Evolutionary conservation across 2,329 filamentous ascomycete genomes (phyloP), one percentile per base, ranked within the genome.

Genomic region (Phyllosticta citribraziliensis): DNA sequence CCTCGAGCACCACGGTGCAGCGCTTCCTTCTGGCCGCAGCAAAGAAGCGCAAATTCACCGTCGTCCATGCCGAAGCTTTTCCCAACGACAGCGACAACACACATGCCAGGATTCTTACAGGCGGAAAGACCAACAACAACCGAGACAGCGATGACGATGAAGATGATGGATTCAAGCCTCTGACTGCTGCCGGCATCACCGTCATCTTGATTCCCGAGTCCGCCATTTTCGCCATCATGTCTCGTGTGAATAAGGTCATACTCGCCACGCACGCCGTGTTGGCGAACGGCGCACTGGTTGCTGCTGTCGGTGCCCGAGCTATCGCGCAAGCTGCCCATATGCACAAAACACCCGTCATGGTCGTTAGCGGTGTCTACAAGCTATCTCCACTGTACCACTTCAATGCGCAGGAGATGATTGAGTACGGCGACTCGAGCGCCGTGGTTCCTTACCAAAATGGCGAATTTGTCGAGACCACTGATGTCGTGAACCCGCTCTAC

Each of bases 241-340:
- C 92, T 9, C 86, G 88, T 63, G 90, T 97, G 67, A 95, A 93
- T 80, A 97, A 97, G 77, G 93, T 99, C 64, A 89, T 99, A 56
- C 80, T 99, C 6, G 88, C 89, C 12, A 93, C 93, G 5, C 88
- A 92, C 69, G 88, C 89, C 3, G 89, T 99, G 27, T 85, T 95
- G 54, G 89, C 90, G 56, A 94, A 96, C 68, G 94, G 94, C 57
- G 89, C 89, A 6, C 83, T 96, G 25, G 82, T 97, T 27, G 88
- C 91, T 19, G 88, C 91, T 51, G 86, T 88, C 5, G 94, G 94
- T n/a, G 88, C 89, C 10, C 85, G 85, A 20, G 85, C 89, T 51
- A 88, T 97, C 65, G 91, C 92, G 4, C 86, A 88, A 64, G 91
- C 92, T 8, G 94, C 94, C 14, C 88, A 88, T 70, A 86, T 88